Conservation (phyloP, 192 early-diverging fungal genomes). For the Obelidium mucronatum region DNA sequence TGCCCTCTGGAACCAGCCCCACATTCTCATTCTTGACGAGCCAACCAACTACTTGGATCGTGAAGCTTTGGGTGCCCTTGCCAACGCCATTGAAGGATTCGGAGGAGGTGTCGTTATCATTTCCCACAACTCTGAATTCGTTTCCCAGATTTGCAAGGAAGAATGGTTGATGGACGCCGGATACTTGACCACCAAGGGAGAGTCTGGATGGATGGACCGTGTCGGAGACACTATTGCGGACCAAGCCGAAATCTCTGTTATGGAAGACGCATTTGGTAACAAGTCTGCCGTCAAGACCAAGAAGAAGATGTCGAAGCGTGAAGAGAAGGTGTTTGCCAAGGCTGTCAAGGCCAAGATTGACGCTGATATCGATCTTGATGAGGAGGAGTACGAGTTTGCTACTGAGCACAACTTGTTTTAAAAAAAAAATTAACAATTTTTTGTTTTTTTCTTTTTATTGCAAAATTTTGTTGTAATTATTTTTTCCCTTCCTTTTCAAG, state of each 20-base stretch:
- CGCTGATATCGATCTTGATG: slow-evolving; percentile 44
- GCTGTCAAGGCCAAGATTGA: slow-evolving; percentile 58
- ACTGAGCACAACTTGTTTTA: slow-evolving; percentile 38
- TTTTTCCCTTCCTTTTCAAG: neutral
- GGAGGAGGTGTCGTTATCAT: slow-evolving; percentile 85
- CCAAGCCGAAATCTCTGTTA: slow-evolving; percentile 50
- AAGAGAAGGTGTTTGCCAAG: slow-evolving; percentile 51
- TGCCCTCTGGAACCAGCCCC: slow-evolving; percentile 85
- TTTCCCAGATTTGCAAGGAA: slow-evolving; percentile 73
- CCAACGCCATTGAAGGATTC: slow-evolving; percentile 74
- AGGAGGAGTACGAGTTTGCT: slow-evolving; percentile 48
- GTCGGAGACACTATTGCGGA: slow-evolving; percentile 54
- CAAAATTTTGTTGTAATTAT: neutral
- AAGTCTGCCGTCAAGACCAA: slow-evolving; percentile 74
- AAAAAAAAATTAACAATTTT: neutral
- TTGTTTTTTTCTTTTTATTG: neutral
- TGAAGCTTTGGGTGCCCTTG: slow-evolving; percentile 78
- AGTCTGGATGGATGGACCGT: slow-evolving; percentile 38
- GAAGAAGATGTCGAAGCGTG: slow-evolving; percentile 62
- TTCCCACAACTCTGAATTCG: slow-evolving; percentile 85
- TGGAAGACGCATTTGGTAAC: slow-evolving; percentile 79
- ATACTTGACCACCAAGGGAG: slow-evolving; percentile 53
- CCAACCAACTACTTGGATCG: slow-evolving; percentile 80
- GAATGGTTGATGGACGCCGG: slow-evolving; percentile 78
- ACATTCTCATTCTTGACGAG: slow-evolving; percentile 83